Evolutionary conservation across 495 filamentous ascomycete genomes (phyloP).

Genomic region (Penicillium goetzii): DNA sequence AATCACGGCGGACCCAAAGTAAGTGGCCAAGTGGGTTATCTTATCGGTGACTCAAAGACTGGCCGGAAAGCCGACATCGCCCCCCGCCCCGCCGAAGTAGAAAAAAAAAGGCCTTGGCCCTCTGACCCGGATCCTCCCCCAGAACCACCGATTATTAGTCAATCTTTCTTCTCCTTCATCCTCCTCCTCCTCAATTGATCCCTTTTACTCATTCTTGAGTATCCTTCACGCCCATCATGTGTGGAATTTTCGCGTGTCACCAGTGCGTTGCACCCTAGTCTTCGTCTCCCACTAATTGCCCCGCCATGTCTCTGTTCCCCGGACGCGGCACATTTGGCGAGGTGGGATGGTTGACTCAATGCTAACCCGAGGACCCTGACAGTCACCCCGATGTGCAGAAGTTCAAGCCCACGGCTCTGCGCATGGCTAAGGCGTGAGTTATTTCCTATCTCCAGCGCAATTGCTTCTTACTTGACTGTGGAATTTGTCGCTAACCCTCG

Average conservation of each 20-base stretch:
- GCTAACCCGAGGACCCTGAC: slow-evolving; percentile 30
- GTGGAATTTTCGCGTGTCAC: slow-evolving; percentile 95
- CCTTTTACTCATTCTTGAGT: slow-evolving; percentile 18
- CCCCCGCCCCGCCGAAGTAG: slow-evolving; percentile 43
- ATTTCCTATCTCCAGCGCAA: slow-evolving; percentile 18
- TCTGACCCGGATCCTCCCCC: slow-evolving; percentile 23
- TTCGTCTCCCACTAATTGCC: slow-evolving; percentile 12
- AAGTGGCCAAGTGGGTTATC: slow-evolving; percentile 35
- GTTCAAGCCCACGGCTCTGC: slow-evolving; percentile 95
- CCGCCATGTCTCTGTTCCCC: slow-evolving; percentile 19
- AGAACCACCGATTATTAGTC: slow-evolving; percentile 27
- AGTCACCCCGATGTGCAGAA: slow-evolving; percentile 94
- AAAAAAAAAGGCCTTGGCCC: slow-evolving; percentile 37
- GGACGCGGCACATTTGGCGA: slow-evolving; percentile 6
- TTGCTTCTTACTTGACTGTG: slow-evolving; percentile 39
- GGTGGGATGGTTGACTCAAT: slow-evolving; percentile 20
- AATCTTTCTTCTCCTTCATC: slow-evolving; percentile 23
- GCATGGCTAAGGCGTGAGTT: slow-evolving; percentile 91
- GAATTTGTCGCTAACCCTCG: slow-evolving; percentile 30
- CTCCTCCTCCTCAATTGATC: slow-evolving; percentile 17
- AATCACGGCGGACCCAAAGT: slow-evolving; percentile 3
- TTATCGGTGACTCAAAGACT: slow-evolving; percentile 52
- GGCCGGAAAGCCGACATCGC: slow-evolving; percentile 43
- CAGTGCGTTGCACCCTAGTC: slow-evolving; percentile 59
- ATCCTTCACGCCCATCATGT: slow-evolving; percentile 50